phyloP scores from a whole-genome alignment of 441 rosid species.

The California macrophylla region DNA sequence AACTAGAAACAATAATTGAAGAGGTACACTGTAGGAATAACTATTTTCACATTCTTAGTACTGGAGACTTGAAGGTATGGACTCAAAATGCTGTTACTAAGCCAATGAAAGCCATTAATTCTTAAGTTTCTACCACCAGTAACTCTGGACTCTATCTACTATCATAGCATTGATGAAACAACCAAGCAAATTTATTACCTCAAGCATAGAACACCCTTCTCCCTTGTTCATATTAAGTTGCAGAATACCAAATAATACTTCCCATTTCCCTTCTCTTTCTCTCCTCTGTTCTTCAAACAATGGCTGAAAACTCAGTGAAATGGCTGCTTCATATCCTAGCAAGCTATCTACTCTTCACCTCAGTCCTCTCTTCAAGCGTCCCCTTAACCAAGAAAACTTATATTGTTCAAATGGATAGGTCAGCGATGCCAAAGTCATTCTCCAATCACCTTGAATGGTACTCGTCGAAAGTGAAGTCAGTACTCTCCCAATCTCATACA shows the following conservation, averaged over 20 bases:
- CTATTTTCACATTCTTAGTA: too few relatives aligned
- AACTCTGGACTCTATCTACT: too few relatives aligned
- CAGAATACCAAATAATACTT: slow-evolving; percentile 9
- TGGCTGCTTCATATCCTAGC: slow-evolving; percentile 35
- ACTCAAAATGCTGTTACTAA: too few relatives aligned
- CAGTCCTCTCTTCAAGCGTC: slow-evolving; percentile 22
- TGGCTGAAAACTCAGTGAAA: slow-evolving; percentile 32
- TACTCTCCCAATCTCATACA: slow-evolving; percentile 22
- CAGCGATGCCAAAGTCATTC: slow-evolving; percentile 58
- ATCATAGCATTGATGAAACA: too few relatives aligned
- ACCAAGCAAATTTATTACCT: too few relatives aligned
- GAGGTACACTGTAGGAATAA: too few relatives aligned
- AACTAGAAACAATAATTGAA: too few relatives aligned
- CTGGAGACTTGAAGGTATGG: too few relatives aligned
- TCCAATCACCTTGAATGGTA: slow-evolving; percentile 62
- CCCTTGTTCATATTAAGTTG: too few relatives aligned
- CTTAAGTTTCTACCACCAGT: too few relatives aligned
- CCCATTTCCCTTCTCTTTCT: slow-evolving; percentile 2
- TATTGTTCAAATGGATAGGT: slow-evolving; percentile 73
- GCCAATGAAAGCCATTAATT: too few relatives aligned
- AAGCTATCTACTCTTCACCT: slow-evolving; percentile 21
- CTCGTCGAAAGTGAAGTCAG: slow-evolving; percentile 49
- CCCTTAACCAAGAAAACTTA: slow-evolving; percentile 40
- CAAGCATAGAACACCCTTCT: too few relatives aligned
- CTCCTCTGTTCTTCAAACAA: slow-evolving; percentile 4